Conservation (phyloP, 352 stramenopile genomes). For the Aphanomyces stellatus region DNA sequence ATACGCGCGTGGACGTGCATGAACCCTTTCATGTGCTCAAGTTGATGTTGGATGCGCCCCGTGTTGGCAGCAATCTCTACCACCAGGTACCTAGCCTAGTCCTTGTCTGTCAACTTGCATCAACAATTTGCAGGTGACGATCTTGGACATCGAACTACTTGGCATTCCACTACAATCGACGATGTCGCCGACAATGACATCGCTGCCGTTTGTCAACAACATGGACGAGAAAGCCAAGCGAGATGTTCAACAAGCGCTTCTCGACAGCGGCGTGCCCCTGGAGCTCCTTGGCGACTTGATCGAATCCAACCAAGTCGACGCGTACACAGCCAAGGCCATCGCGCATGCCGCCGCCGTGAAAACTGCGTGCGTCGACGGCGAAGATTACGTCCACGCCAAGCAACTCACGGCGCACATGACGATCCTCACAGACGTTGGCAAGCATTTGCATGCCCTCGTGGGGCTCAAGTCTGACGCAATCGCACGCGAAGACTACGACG, state of each 20-base stretch:
- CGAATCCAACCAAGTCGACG: neutral
- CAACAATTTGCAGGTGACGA: too few species aligned
- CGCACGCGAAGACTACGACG: slow-evolving; percentile 7
- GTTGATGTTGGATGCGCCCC: slow-evolving; percentile 5
- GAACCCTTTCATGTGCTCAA: slow-evolving; percentile 16
- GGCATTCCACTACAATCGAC: neutral
- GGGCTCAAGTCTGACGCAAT: neutral
- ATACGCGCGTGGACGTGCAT: slow-evolving; percentile 9
- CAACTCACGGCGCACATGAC: neutral
- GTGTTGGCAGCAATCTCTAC: neutral
- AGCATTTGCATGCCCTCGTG: neutral
- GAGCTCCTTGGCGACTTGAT: neutral
- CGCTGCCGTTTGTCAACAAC: too few species aligned
- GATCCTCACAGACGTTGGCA: neutral
- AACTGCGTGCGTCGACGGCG: neutral
- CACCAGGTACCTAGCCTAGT: slow-evolving; percentile 8
- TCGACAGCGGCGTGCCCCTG: slow-evolving; percentile 8
- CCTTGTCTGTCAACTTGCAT: neutral
- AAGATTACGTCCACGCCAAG: slow-evolving; percentile 7
- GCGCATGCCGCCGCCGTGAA: neutral
- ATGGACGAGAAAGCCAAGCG: too few species aligned
- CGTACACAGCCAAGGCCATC: slow-evolving; percentile 14
- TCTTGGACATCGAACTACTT: slow-evolving; percentile 3
- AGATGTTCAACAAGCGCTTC: neutral
- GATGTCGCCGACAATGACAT: too few species aligned